Conservation (phyloP, 305 asterid genomes). For the Fraxinus paxiana region DNA sequence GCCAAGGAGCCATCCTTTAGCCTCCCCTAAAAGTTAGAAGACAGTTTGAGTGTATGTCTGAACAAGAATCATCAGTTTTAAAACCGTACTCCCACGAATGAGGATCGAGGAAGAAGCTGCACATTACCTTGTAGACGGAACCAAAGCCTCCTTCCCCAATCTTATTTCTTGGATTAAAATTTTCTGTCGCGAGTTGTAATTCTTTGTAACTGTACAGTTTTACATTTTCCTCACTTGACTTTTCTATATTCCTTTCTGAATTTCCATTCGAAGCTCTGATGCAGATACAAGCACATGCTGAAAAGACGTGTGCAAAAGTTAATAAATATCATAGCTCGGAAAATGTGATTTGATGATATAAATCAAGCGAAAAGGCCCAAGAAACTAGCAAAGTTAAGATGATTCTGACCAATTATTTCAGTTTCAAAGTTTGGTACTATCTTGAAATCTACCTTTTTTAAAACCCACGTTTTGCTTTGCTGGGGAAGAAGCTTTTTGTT, state of each 20-base stretch:
- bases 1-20: conserved; percentile 66
- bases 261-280: conserved; percentile 20
- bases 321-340: background rate
- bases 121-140: conserved; percentile 71
- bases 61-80: background rate
- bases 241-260: conserved; percentile 48
- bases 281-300: conserved; percentile 6
- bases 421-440: conserved; percentile 10
- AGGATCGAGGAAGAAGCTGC: background rate
- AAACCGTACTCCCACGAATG: background rate
- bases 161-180: conserved; percentile 54
- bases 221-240: conserved; percentile 42
- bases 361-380: background rate
- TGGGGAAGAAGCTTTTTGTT: conserved; percentile 29
- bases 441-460: conserved; percentile 47
- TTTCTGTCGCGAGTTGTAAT: conserved; percentile 56
- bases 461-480: conserved; percentile 28
- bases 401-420: conserved; percentile 2
- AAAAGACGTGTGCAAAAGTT: background rate
- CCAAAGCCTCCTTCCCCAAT: conserved; percentile 90
- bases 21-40: conserved; percentile 50
- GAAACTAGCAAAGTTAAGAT: background rate
- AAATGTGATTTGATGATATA: background rate
- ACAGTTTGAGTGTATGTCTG: conserved; percentile 7
- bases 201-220: conserved; percentile 61